These are phyloP conservation scores for Fusarium sacchari DNA, from an alignment of 2,329 filamentous ascomycete species.

Conservation along the genomic window DNA sequence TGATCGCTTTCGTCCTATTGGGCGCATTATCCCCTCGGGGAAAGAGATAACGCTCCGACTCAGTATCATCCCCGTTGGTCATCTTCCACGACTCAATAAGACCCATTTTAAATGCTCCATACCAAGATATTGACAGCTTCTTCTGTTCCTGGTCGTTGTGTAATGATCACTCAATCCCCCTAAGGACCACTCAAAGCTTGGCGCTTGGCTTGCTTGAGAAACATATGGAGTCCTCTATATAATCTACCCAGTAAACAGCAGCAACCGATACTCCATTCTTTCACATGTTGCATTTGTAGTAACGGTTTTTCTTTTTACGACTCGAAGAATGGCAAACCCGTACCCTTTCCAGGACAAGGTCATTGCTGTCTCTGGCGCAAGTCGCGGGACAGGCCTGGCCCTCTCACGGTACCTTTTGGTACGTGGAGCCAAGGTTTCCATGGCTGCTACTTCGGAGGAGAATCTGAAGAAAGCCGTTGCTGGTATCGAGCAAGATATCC, in stretches of 20 bases:
- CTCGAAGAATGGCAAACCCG: conserved; percentile 33
- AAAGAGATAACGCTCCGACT: conserved; percentile 14
- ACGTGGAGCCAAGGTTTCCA: conserved; percentile 47
- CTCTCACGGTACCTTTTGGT: conserved; percentile 61
- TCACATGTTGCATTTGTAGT: background rate
- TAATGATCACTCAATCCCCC: background rate
- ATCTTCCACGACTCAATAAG: background rate
- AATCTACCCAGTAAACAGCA: background rate
- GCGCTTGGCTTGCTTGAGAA: background rate
- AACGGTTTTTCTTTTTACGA: background rate
- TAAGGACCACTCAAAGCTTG: background rate
- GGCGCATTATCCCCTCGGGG: background rate
- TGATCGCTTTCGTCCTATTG: conserved; percentile 1
- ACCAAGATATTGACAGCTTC: background rate
- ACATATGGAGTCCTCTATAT: conserved; percentile 6
- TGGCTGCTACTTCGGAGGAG: conserved; percentile 43
- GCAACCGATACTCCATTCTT: background rate
- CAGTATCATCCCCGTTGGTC: background rate
- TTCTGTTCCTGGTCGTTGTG: background rate
- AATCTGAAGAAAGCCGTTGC: conserved; percentile 42
- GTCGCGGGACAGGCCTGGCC: conserved; percentile 66
- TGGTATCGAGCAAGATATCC: conserved; percentile 39
- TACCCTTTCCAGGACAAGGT: conserved; percentile 58
- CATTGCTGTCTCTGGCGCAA: conserved; percentile 71
- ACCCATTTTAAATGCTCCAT: background rate